These are phyloP conservation scores for Groenewaldozyma sp. DNA, from an alignment of 1,139 yeast species.

Conservation along the genomic window DNA sequence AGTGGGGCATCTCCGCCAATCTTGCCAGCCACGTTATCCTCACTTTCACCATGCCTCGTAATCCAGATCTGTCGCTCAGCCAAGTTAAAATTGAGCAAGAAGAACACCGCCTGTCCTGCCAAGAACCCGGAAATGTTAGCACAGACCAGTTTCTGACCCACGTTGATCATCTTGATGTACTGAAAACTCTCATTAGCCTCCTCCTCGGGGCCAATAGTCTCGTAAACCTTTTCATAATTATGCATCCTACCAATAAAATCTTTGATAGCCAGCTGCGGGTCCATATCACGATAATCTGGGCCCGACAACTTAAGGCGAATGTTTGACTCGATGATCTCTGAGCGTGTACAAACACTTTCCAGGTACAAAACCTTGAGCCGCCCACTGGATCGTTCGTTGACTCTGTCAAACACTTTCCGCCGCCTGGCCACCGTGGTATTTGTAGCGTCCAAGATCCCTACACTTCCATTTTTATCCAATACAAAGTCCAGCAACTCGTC, in stretches of 20 bases:
- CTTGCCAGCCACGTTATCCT: constrained; percentile 71
- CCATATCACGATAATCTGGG: constrained; percentile 86
- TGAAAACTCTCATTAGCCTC: constrained; percentile 53
- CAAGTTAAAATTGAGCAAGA: constrained; percentile 79
- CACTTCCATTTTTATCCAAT: constrained; percentile 73
- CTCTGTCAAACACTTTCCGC: constrained; percentile 54
- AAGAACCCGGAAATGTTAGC: constrained; percentile 86
- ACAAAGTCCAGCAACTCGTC: constrained; percentile 78
- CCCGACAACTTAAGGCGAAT: constrained; percentile 80
- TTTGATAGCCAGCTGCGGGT: constrained; percentile 64
- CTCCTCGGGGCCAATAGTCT: constrained; percentile 71
- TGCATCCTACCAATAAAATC: constrained; percentile 77
- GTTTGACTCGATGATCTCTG: constrained; percentile 67
- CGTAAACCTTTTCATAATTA: constrained; percentile 84
- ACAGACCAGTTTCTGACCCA: constrained; percentile 87
- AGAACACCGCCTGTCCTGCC: constrained; percentile 89
- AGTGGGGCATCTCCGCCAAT: constrained; percentile 90
- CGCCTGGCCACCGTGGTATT: constrained; percentile 78
- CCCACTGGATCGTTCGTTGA: constrained; percentile 61
- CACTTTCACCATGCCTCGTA: constrained; percentile 88
- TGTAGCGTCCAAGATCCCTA: constrained; percentile 93
- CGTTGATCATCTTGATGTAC: constrained; percentile 92
- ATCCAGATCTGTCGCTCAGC: constrained; percentile 93
- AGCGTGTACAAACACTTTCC: constrained; percentile 82
- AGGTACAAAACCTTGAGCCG: constrained; percentile 73